Evolutionary conservation across 257 asterid species (phyloP).

Genomic region (Ballota nigra): DNA sequence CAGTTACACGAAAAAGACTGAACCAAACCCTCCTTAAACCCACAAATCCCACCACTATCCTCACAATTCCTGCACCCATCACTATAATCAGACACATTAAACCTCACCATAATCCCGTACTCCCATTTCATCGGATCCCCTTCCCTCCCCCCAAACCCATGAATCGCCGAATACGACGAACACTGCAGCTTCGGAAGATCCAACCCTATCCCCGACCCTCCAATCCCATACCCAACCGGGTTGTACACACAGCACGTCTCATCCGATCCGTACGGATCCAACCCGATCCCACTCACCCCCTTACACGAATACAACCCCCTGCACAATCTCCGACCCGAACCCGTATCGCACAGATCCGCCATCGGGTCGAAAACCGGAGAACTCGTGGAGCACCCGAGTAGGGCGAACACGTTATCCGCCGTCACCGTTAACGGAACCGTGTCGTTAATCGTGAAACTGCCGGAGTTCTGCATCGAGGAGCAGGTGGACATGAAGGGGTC

Average conservation of each 20-base stretch:
- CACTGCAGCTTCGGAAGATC: conserved; percentile 76
- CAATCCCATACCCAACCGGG: conserved; percentile 25
- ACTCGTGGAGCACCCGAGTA: conserved; percentile 66
- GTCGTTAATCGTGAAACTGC: conserved; percentile 45
- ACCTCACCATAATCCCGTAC: conserved; percentile 55
- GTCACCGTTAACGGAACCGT: conserved; percentile 41
- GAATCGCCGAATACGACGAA: conserved; percentile 57
- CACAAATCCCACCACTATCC: conserved; percentile 72
- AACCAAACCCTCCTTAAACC: conserved; percentile 44
- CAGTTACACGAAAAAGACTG: conserved; percentile 59
- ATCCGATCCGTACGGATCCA: conserved; percentile 49
- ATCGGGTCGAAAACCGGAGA: conserved; percentile 59
- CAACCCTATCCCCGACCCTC: conserved; percentile 43
- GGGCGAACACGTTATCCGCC: conserved; percentile 45
- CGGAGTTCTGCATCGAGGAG: conserved; percentile 70
- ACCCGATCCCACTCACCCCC: conserved; percentile 55
- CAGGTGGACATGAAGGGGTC: conserved; percentile 82
- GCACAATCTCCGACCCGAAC: conserved; percentile 55
- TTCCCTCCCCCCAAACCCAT: conserved; percentile 72
- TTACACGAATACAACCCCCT: conserved; percentile 61
- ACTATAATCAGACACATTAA: conserved; percentile 31
- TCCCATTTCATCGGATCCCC: conserved; percentile 81
- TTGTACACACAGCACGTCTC: conserved; percentile 68
- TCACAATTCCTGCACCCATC: conserved; percentile 54
- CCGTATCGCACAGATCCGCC: conserved; percentile 53